Conservation (phyloP, 164 flowering plant species). For the Protea cynaroides region DNA sequence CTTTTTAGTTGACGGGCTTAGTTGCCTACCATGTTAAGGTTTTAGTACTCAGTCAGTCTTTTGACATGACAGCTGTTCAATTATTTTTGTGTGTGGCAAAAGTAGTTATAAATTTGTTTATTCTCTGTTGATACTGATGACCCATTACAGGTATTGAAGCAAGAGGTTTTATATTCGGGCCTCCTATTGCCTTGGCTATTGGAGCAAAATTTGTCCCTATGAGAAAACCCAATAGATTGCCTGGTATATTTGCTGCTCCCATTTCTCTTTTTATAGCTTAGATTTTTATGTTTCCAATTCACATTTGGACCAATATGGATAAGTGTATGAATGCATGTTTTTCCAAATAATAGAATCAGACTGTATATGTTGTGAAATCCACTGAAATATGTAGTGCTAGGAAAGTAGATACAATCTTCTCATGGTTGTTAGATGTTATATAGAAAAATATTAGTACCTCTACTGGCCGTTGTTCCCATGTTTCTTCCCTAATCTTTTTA, state of each 20-base stretch:
- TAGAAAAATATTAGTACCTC: too few relatives aligned
- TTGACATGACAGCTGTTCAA: too few relatives aligned
- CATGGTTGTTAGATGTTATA: too few relatives aligned
- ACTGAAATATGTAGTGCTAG: too few relatives aligned
- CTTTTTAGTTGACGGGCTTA: neutral
- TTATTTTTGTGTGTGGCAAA: too few relatives aligned
- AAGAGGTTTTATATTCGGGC: constrained; percentile 96
- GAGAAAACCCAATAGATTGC: constrained; percentile 92
- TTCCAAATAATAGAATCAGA: neutral
- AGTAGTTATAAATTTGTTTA: neutral
- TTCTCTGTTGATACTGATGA: constrained; percentile 4
- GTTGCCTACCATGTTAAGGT: neutral
- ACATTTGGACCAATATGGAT: neutral
- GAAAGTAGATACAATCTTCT: too few relatives aligned
- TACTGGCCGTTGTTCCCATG: too few relatives aligned
- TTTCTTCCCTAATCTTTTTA: too few relatives aligned
- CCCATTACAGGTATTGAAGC: constrained; percentile 82
- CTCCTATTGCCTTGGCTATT: constrained; percentile 96
- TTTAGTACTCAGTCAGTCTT: neutral
- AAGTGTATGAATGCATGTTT: neutral
- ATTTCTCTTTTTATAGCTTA: neutral
- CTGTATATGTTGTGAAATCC: neutral
- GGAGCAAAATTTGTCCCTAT: constrained; percentile 96
- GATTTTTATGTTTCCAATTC: neutral
- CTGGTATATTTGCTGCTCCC: constrained; percentile 43